These are phyloP conservation scores for Apophysomyces sp. DNA, from an alignment of 371 early-diverging fungal genomes.

Conservation along the genomic window DNA sequence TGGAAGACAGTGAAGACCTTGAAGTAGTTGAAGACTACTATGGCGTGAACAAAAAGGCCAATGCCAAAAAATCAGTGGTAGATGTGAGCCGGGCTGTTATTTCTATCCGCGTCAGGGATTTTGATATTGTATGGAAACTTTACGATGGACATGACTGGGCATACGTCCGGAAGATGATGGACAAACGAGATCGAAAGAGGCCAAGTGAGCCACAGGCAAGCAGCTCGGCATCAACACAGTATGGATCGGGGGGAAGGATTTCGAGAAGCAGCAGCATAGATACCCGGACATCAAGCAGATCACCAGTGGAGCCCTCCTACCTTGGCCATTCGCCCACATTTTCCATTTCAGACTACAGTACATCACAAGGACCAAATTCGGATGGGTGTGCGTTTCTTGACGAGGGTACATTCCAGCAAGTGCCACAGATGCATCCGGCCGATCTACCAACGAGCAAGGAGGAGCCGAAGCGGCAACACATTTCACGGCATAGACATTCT, in stretches of 20 bases:
- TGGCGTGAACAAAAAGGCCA: conserved; percentile 32
- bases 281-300: not conserved
- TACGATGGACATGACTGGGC: conserved; percentile 66
- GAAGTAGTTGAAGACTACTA: conserved; percentile 67
- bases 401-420: conserved; percentile 14
- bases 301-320: not conserved
- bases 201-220: not conserved
- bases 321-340: not conserved
- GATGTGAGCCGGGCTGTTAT: conserved; percentile 32
- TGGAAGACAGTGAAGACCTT: conserved; percentile 33
- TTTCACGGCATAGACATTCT: conserved; percentile 4
- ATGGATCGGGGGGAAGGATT: not conserved
- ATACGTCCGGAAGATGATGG: conserved; percentile 21
- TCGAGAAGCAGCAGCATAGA: conserved; percentile 13
- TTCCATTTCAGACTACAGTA: conserved; percentile 2
- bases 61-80: conserved; percentile 17
- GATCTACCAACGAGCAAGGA: conserved; percentile 11
- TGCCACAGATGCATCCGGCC: not conserved
- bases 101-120: conserved; percentile 54
- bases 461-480: not conserved
- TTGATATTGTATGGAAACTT: conserved; percentile 61
- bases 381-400: not conserved
- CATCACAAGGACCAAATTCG: not conserved
- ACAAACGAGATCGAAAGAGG: not conserved
- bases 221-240: conserved; percentile 2